Conservation (phyloP, 192 early-diverging fungal genomes). For the Geranomyces michiganensis region DNA sequence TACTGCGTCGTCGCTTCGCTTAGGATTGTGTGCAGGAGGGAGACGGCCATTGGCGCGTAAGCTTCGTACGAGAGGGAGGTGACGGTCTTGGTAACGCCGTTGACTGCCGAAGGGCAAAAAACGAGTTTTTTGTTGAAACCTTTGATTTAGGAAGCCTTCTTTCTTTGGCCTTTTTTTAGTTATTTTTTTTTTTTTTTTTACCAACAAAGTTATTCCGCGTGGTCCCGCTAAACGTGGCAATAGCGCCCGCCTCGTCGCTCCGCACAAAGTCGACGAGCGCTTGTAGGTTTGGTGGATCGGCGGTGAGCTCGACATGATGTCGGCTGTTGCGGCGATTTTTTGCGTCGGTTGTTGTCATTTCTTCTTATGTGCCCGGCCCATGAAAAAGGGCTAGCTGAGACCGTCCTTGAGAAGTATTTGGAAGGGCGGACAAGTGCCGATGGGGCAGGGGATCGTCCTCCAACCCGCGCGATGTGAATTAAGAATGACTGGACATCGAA, state of each 20-base stretch:
- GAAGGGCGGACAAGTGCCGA: too few relatives aligned
- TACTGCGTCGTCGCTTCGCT: conserved; percentile 60
- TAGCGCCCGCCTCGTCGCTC: conserved; percentile 78
- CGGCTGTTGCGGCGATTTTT: not conserved
- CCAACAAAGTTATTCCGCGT: conserved; percentile 84
- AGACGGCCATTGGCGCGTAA: conserved; percentile 85
- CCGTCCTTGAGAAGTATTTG: too few relatives aligned
- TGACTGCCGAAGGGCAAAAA: conserved; percentile 7
- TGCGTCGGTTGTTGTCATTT: too few relatives aligned
- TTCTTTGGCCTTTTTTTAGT: not conserved
- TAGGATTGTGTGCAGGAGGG: conserved; percentile 67
- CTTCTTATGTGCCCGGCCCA: too few relatives aligned
- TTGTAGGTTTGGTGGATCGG: conserved; percentile 62
- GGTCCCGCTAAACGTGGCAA: conserved; percentile 86
- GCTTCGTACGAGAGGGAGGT: conserved; percentile 80
- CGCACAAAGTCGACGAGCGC: conserved; percentile 64
- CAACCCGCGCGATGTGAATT: too few relatives aligned
- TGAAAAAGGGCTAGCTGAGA: too few relatives aligned
- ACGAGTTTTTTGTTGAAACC: too few relatives aligned
- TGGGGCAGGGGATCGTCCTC: too few relatives aligned
- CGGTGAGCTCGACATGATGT: conserved; percentile 58
- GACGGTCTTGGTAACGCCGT: conserved; percentile 64
- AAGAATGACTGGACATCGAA: too few relatives aligned
- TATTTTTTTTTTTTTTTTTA: conserved; percentile 23
- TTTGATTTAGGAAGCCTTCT: too few relatives aligned